Conservation (phyloP, 2,329 filamentous ascomycete species). For the Cordyceps javanica region DNA sequence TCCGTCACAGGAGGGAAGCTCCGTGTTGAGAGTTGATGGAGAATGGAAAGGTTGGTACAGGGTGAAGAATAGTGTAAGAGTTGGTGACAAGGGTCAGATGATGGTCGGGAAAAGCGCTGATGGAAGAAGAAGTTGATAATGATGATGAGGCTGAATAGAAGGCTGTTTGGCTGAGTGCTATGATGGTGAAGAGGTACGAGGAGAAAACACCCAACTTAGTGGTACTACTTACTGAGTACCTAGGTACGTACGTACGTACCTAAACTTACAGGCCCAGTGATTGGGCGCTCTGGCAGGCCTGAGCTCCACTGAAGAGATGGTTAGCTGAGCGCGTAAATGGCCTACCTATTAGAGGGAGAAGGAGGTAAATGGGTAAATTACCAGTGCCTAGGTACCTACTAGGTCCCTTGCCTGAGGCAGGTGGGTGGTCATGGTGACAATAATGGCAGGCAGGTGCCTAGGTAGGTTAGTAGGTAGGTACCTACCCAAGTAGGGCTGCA, state of each 20-base stretch:
- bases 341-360: background rate
- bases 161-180: background rate
- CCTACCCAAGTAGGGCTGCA: too few species aligned
- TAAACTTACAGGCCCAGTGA: too few species aligned
- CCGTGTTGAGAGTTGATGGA: background rate
- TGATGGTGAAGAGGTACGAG: too few species aligned
- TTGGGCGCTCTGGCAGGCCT: background rate
- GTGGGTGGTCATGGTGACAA: too few species aligned
- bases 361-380: background rate
- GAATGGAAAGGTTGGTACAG: background rate
- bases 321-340: background rate
- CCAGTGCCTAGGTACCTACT: too few species aligned
- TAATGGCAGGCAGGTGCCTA: background rate
- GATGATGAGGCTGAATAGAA: background rate
- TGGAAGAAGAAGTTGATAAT: background rate
- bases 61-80: too few species aligned
- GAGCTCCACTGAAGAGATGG: background rate
- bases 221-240: too few species aligned
- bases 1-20: slow-evolving; percentile 8
- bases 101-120: background rate
- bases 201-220: background rate
- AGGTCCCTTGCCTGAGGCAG: too few species aligned
- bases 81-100: background rate
- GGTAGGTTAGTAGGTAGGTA: background rate
- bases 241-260: too few species aligned